Evolutionary conservation across 192 early-diverging fungal genomes (phyloP), one percentile per base, ranked within the genome.

Genomic region (Coemansia sp.): DNA sequence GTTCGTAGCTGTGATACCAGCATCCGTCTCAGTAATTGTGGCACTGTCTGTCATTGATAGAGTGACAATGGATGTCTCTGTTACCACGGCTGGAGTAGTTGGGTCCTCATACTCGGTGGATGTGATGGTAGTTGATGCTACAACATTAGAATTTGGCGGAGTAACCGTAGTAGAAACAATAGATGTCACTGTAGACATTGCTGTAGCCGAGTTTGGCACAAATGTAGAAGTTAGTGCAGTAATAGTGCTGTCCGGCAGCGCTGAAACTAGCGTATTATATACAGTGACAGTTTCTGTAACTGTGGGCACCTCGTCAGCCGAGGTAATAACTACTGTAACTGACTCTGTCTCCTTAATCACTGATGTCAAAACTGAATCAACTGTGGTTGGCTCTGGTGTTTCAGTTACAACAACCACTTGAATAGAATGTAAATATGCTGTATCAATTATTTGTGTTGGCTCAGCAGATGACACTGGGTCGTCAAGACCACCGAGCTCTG

Each of bases 61-160:
- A 14, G 51, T 54, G 21, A 44, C 62, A 2, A 57, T 62, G 1
- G 26, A 21, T 22, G 68, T 70, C 9, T 15, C 57, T 2, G 60
- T 63, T 28, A 17, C 37, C 0, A 48, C 40, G 3, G 21, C 40
- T 8, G 54, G 61, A 1, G 61, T 59, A 9, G 56, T 47, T 21
- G 59, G 56, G 44, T 34, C 55, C 2, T 21, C 61, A 3, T 62
- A 58, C 10, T 59, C 60, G 15, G 68, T 70, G 2, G 59, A 61
- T 1, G 49, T 50, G 0, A 37, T 31, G 37, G 68, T 70, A 0
- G 57, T 37, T 10, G 50, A 54, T 2, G 49, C 38, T 11, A 64
- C 47, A 1, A 31, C 4, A 46, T 36, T 14, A 26, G 46, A 52
- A 20, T 54, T 19, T 10, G 25, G 57, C 14, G 57, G 54, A 1